Base-by-base conservation (phyloP, 306 rosid genomes). In the Sesbania bispinosa region DNA sequence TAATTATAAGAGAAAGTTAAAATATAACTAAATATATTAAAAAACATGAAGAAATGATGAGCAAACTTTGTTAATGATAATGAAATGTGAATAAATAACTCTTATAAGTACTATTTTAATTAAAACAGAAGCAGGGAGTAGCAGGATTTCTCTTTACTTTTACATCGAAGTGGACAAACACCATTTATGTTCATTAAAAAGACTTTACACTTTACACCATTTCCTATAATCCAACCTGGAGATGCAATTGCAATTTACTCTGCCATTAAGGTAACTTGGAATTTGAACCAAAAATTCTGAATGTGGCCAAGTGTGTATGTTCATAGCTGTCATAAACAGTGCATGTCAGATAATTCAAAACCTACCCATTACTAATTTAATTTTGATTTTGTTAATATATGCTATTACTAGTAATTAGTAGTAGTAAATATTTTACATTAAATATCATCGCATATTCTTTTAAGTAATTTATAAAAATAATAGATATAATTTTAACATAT, bases 141-240 rank as follows among this genome's bases (percentile, higher is more conserved):
- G 10, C 16, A 50, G 2, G 39, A 19, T 14, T 16, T 38, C 10
- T 4, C 18, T 2, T 35, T 35, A 36, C 41, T 55, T 65, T 8
- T 47, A 36, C 54, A 20, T 55, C 36, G 30, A 33, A 67, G 7
- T 30, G 45, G 30, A 42, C 45, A 73, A 61, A 35, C 57, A n/a
- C 23, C 50, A 72, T 81, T 81, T 66, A 77, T 43, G 73, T 33
- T 66, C 79, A 50, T 71, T 51, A 59, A 39, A 42, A n/a, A 62
- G 36, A 20, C 26, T 26, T 45, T 19, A 27, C 60, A 18, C 8
- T 42, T 36, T 53, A 19, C 77, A 67, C 79, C 55, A 75, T 79
- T 79, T 58, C 71, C 79, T 7, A 72, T 54, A 4, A 7, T 13
- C 66, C 50, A 8, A 26, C 18, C 47, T 15, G 46, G n/a, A 24